Evolutionary conservation across 345 rosid species (phyloP).

Genomic region (Gossypium bickii): DNA sequence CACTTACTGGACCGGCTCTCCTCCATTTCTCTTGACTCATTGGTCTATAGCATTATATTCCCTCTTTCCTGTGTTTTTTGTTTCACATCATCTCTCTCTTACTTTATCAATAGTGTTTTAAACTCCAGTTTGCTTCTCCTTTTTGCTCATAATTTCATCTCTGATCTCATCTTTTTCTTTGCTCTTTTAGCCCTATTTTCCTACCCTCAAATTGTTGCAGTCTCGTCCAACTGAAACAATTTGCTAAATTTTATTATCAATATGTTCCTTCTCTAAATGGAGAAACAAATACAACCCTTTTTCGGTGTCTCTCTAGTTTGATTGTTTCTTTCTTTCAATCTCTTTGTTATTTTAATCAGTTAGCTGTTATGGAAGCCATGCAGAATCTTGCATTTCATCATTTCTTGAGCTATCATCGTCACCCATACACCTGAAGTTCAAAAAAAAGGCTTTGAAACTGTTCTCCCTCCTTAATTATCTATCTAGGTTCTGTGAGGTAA

Average conservation of each 20-base stretch:
- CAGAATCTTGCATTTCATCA: constrained; percentile 18
- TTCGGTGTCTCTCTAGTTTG: constrained; percentile 6
- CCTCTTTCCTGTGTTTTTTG: not conserved
- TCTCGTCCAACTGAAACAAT: not conserved
- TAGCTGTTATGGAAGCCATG: constrained; percentile 18
- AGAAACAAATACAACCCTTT: not conserved
- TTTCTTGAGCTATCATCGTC: constrained; percentile 4
- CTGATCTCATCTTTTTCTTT: constrained; percentile 28
- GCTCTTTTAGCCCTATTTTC: constrained; percentile 6
- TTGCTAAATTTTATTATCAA: too few species aligned
- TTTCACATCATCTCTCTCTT: constrained; percentile 19
- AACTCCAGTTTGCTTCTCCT: constrained; percentile 40
- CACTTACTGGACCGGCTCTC: not conserved
- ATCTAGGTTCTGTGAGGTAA: not conserved
- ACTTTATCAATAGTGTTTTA: constrained; percentile 36
- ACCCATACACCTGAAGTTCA: not conserved
- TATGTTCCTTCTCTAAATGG: not conserved
- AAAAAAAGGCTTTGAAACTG: not conserved
- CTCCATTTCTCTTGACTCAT: constrained; percentile 22
- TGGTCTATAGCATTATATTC: not conserved
- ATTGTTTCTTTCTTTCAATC: not conserved
- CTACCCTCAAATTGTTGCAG: constrained; percentile 18
- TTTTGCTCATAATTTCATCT: constrained; percentile 26
- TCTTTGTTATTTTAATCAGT: not conserved
- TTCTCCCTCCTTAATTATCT: not conserved